Base-by-base conservation (phyloP, 306 rosid genomes). In the Vigna trinervia region DNA sequence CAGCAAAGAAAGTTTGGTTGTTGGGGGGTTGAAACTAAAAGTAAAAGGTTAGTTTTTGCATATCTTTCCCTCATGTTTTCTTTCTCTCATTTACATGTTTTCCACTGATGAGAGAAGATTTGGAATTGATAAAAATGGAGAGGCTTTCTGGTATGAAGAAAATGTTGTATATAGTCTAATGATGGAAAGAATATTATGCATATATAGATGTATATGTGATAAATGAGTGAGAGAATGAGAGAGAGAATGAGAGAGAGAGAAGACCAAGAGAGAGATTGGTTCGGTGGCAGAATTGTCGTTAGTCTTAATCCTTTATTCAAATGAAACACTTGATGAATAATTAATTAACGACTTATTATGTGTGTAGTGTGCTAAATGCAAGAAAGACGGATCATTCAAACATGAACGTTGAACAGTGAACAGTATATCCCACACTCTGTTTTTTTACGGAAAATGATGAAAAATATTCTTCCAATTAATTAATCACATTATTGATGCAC, bases 21-120 rank as follows among this genome's bases (percentile, higher is more conserved):
- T 6, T 76, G 54, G 62, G 47, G 54, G 20, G 45, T 51, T 76
- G 73, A 75, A 69, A 68, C 39, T 72, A 48, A 67, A 50, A 50
- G 34, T 41, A 22, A 22, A 26, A 26, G 28, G 3, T 26, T 26
- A 26, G 28, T 26, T 26, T 26, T 2, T 26, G 2, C 3, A 26
- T 26, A 26, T 26, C 28, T 26, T 26, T 39, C 15, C 34, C n/a
- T 20, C 48, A 52, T 2, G 1, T 76, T 39, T 62, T 69, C 14
- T 45, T 41, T 64, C 56, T 23, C 34, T 48, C 57, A 5, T 23
- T 34, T 63, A 43, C 59, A 26, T 36, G 43, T 66, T 78, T 57
- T 57, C 58, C 41, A 45, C 41, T 54, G 53, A 43, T 36, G 65
- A 58, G 67, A 23, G 20, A 52, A 63, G 5, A 71, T 56, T 48